Base-by-base conservation (phyloP, 2,329 filamentous ascomycete species). In the Chaetomium sp. region DNA sequence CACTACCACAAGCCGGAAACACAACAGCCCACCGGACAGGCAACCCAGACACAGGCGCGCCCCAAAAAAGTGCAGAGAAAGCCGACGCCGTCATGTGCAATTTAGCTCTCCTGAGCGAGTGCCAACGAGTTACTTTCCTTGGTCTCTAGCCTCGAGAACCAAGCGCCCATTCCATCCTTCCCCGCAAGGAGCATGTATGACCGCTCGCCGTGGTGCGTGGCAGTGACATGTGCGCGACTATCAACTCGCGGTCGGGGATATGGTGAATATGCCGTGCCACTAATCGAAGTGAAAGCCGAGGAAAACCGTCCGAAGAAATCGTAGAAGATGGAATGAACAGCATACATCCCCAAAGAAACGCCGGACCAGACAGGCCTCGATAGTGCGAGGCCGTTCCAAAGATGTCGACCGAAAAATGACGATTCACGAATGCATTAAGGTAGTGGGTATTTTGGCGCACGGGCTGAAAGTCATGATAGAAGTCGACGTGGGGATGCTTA, bases 391-490 rank as follows among this genome's bases (percentile, higher is more conserved):
- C 69, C 72, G 71, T 71, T 73, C 63, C 62, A 67, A 64, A 58
- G 70, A 74, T 74, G 73, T 71, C 72, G 74, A 71, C 70, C 70
- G 71, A 69, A 74, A 72, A 68, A 72, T 70, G 75, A 73, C 75
- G 67, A 74, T 77, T 80, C 78, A 73, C 75, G 73, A 77, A 80
- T 81, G 79, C 81, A 83, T 83, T 81, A 81, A 45, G 51, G 81
- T 82, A 82, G 79, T 81, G 82, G 84, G 84, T 85, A 86, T 87
- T 65, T 65, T 64, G 81, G 78, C 78, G 76, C 77, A 75, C 75
- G 73, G 73, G 73, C 72, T 72, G 74, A 75, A 42, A 73, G 70
- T 74, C 72, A 72, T 72, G 68, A 58, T 68, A 64, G 63, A 65
- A 71, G 68, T 51, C 66, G 68, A 67, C 69, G 59, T 67, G 71